Evolutionary conservation across 768 basidiomycete genomes (phyloP), one percentile per base, ranked within the genome.

Genomic region (Hypholoma sublateritium): DNA sequence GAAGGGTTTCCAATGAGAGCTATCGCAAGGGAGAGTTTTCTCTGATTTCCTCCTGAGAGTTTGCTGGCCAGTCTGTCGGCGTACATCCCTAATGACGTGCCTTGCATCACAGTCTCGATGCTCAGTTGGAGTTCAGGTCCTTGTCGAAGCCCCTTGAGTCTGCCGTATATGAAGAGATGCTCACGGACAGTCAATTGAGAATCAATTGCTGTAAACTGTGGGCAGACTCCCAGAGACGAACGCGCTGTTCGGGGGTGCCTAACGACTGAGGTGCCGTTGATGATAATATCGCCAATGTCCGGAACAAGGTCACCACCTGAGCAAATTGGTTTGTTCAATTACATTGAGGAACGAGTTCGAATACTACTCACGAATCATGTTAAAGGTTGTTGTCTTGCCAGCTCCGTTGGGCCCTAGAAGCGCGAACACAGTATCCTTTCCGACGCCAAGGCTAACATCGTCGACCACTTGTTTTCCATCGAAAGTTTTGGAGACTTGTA

Each of bases 151-250:
- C 91, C 91, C 67, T 91, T 91, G 35, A 92, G 77, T 17, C 85
- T 78, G 8, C 88, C 89, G 48, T 91, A 91, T 9, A 92, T 76
- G 57, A 78, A 58, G 34, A 92, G 73, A 64, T 93, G 91, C 66
- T 93, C 88, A 43, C 87, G 80, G 21, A 91, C 89, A 5, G 88
- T 91, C 39, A 92, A 68, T 64, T 91, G 86, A 12, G 82, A 74
- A 61, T 92, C 91, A 59, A 92, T 91, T 1, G 91, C 89, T 1
- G 89, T 91, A 70, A 91, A 90, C 60, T 92, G 91, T 0, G 90
- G 90, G 67, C 90, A 93, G 49, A 93, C 88, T 3, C 91, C 91
- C 5, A 93, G 80, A 19, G 84, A 79, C 6, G 86, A 77, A 22
- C 89, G 80, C 36, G 91, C 88, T 4, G 69, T 76, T 19, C 81